phyloP scores from a whole-genome alignment of 1,139 yeast species.

The Schwanniomyces etchellsii region DNA sequence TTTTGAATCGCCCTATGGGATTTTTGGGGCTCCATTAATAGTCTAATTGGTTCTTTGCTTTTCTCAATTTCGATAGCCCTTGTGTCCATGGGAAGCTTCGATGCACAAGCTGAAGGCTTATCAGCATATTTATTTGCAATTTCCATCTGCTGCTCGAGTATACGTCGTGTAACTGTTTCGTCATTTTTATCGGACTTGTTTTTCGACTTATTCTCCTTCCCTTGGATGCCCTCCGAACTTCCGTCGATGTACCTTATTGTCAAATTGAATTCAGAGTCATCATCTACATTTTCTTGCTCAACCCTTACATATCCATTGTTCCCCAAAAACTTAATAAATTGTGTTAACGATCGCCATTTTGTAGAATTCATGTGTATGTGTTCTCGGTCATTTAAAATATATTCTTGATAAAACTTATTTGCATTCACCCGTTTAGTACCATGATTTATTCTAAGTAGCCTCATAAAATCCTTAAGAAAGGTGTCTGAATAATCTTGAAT shows the following conservation, averaged over 20 bases:
- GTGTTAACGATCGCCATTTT: constrained; percentile 65
- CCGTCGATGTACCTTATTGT: constrained; percentile 26
- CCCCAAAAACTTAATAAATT: constrained; percentile 64
- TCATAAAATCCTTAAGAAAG: constrained; percentile 64
- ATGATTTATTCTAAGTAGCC: constrained; percentile 57
- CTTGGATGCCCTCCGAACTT: constrained; percentile 10
- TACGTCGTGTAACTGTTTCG: constrained; percentile 23
- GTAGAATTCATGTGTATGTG: constrained; percentile 93
- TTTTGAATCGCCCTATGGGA: too few relatives aligned
- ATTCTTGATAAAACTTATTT: constrained; percentile 86
- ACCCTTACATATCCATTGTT: constrained; percentile 55
- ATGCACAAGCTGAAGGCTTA: too few relatives aligned
- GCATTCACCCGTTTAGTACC: constrained; percentile 80
- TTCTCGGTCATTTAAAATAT: constrained; percentile 63
- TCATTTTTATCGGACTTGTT: constrained; percentile 33
- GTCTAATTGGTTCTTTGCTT: too few relatives aligned
- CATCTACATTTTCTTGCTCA: constrained; percentile 32
- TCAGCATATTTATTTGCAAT: too few relatives aligned
- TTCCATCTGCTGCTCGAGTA: constrained; percentile 50
- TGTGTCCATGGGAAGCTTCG: too few relatives aligned
- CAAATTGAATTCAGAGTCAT: constrained; percentile 35
- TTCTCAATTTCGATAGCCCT: too few relatives aligned
- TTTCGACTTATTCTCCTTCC: constrained; percentile 6
- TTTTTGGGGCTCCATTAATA: too few relatives aligned
- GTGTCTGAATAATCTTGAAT: constrained; percentile 55